Evolutionary conservation across 2,329 filamentous ascomycete species (phyloP).

Genomic region (Aspergillus viridinutans): DNA sequence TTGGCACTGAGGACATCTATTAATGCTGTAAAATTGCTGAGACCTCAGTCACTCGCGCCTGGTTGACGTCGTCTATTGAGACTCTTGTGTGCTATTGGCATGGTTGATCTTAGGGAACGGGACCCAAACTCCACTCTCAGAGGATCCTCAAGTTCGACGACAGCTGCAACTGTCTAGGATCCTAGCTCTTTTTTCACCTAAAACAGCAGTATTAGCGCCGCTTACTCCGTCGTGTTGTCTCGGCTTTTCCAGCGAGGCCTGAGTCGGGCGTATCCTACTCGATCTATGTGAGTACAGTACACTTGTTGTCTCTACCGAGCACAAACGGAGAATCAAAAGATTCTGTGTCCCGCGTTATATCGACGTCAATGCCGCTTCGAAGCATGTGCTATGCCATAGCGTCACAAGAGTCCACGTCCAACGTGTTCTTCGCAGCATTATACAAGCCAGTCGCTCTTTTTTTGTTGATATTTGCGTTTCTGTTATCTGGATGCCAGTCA

Average conservation of each 20-base stretch:
- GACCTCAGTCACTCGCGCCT: neutral
- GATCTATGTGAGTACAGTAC: slow-evolving; percentile 26
- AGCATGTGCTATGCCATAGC: neutral
- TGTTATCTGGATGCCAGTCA: slow-evolving; percentile 1
- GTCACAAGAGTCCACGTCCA: neutral
- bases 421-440: neutral
- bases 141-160: slow-evolving; percentile 2
- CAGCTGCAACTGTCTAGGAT: slow-evolving; percentile 1
- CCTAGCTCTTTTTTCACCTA: neutral
- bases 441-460: neutral
- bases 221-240: slow-evolving; percentile 26
- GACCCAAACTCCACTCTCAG: slow-evolving; percentile 23
- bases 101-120: slow-evolving; percentile 18
- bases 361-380: neutral
- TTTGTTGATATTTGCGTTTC: neutral
- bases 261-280: slow-evolving; percentile 23
- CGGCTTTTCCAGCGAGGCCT: slow-evolving; percentile 21
- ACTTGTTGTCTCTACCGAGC: neutral
- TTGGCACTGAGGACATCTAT: neutral
- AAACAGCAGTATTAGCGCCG: neutral
- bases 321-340: neutral
- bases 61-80: neutral
- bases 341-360: neutral
- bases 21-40: neutral
- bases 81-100: slow-evolving; percentile 2